Evolutionary conservation across 2,329 filamentous ascomycete genomes (phyloP), one percentile per base, ranked within the genome.

Genomic region (Neofusicoccum parvum): DNA sequence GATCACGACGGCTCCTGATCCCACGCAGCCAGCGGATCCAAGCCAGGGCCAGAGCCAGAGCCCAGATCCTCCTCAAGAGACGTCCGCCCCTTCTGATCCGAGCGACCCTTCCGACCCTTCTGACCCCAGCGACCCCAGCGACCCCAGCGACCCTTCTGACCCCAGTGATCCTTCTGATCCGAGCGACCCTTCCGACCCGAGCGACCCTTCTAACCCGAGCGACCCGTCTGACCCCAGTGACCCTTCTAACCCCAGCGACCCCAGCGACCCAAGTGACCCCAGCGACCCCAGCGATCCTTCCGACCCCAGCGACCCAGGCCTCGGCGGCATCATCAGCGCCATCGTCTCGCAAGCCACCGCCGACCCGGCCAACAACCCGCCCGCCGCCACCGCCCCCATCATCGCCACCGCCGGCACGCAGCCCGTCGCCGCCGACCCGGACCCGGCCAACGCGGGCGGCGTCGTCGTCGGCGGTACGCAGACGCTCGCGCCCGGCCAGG

Each of bases 401-500:
- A 20, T 34, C 27, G 27, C 32, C n/a, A 17, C 32, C 34, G 50
- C 14, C n/a, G 14, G 50, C n/a, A 15, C 32, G 3, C 32, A 53
- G 6, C 3, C 41, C 41, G 20, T 46, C 41, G 12, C 54, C 1
- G 53, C 53, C 2, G 53, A 43, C 14, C 54, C 27, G 9, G 23
- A 45, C 39, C 20, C 39, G 4, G 5, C 23, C 27, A 20, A 48
- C 23, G 39, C 54, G 5, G 37, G 53, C 14, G 53, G 37, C 37
- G 53, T 43, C 12, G 15, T 37, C 50, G 68, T 75, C 1, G 68
- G 75, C 46, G 75, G 73, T 1, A 67, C 70, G 0, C 48, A 70
- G 43, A 76, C 75, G 10, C 62, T 77, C 17, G 71, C 68, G n/a
- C 68, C 69, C 36, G 76, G 75, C 5, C 69, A 76, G 43, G 72